Evolutionary conservation across 2,329 filamentous ascomycete genomes (phyloP), one percentile per base, ranked within the genome.

Genomic region (Penicillium sp.): DNA sequence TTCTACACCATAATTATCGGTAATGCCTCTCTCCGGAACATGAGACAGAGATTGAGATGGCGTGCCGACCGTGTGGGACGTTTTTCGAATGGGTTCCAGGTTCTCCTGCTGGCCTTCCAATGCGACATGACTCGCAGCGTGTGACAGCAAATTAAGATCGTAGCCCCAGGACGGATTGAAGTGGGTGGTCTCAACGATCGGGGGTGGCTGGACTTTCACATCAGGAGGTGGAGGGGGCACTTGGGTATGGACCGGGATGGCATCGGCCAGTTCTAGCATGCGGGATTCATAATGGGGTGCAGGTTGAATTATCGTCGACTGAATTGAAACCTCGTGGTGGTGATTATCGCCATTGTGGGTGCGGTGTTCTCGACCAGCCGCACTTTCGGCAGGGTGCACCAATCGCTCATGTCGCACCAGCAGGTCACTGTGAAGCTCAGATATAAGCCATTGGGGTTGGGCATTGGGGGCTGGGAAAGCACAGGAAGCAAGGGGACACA

Each of bases 161-260:
- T 81, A 81, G n/a, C 79, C 79, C 79, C 79, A 81, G 5, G 78
- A 80, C 4, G 79, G 79, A 68, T 81, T 81, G 63, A 80, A 79
- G 45, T 79, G 76, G n/a, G 77, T 69, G 53, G 77, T 74, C 50
- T 78, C 78, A 56, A 79, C 71, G 52, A 79, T 74, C 11, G 76
- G 69, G 14, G 74, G 67, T 20, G 74, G 72, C 47, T 78, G 76
- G 5, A 72, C 66, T 54, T 76, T 71, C 59, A 78, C 68, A 67
- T 78, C 72, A 53, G 76, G 70, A 55, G 73, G 66, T 56, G 68
- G 64, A 54, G 71, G 65, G 55, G 69, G 69, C 25, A 69, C 69
- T 63, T 75, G 69, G 28, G 76, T 70, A 57, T 78, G 76, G 59
- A 79, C 73, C 35, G 77, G 73, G 41, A 79, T 73, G 15, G 77